Evolutionary conservation across 192 early-diverging fungal genomes (phyloP).

Genomic region (Coemansia javaensis): DNA sequence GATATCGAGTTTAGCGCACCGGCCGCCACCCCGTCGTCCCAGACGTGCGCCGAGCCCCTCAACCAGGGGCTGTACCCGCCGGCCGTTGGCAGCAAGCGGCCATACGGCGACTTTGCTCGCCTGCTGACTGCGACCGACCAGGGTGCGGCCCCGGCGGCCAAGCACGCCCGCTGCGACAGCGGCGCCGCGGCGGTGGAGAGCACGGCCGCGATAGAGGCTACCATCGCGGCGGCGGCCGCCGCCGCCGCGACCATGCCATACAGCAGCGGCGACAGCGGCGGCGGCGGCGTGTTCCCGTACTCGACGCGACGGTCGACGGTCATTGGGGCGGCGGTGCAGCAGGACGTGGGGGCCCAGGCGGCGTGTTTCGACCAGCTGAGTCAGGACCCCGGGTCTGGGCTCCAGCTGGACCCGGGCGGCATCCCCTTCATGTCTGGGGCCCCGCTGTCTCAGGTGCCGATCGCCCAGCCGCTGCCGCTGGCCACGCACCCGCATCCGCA

Average conservation of each 20-base stretch:
- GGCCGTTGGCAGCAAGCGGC: conserved; percentile 37
- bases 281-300: conserved; percentile 10
- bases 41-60: background rate
- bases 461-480: conserved; percentile 10
- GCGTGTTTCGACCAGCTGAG: conserved; percentile 25
- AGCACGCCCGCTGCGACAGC: conserved; percentile 34
- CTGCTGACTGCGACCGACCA: conserved; percentile 33
- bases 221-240: conserved; percentile 17
- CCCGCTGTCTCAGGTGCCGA: conserved; percentile 7
- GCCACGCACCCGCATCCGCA: background rate
- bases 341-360: background rate
- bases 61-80: conserved; percentile 29
- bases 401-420: conserved; percentile 14
- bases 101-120: conserved; percentile 37
- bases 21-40: background rate
- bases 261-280: too few species aligned
- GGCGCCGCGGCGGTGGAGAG: conserved; percentile 16
- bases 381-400: conserved; percentile 5
- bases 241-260: conserved; percentile 29
- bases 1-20: too few species aligned
- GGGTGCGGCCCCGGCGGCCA: conserved; percentile 3
- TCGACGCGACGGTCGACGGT: conserved; percentile 11
- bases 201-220: background rate
- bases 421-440: conserved; percentile 18
- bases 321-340: background rate